Base-by-base conservation (phyloP, 371 early-diverging fungal genomes). In the Entomophthora muscae region DNA sequence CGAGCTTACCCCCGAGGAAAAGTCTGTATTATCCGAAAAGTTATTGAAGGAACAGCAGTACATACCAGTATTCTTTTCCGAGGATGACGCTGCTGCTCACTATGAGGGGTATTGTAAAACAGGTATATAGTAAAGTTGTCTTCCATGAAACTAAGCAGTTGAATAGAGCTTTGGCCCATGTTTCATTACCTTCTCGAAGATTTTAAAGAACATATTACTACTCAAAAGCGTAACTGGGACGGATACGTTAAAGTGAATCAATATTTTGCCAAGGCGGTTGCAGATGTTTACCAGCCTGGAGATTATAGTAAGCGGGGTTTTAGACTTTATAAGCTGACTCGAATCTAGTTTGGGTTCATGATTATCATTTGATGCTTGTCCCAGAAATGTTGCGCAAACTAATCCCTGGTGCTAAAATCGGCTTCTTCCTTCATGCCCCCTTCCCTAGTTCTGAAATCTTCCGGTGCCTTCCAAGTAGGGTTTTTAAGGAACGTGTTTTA, bases 121-220 rank as follows among this genome's bases (percentile, higher is more conserved):
- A 64, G 86, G 91, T 84, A 82, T 75, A 17, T 22, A 27, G 13
- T 61, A 52, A 30, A n/a, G n/a, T n/a, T n/a, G 32, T n/a, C 24
- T 56, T 31, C 23, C 29, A 24, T 51, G 21, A 2, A 17, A 17
- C 12, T 13, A 51, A 28, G 3, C 54, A 17, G 29, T 31, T 58
- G 32, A 63, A 3, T 65, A 85, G 84, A 85, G 60, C 80, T 99
- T 10, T 99, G 99, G 99, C 99, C 99, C 0, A 74, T 98, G 62
- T 85, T 99, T 61, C 98, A 99, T 75, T 96, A 96, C 69, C 83
- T 98, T 62, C 76, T 91, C 61, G 95, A 95, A 83, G 89, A 96
- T 33, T 78, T 81, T 68, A 83, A 83, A 23, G 83, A 81, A 2
- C 83, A 85, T 66, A 72, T 69, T 52, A 54, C 57, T 12, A 74